Conservation (phyloP, 2,329 filamentous ascomycete species). For the Aspergillus felis region DNA sequence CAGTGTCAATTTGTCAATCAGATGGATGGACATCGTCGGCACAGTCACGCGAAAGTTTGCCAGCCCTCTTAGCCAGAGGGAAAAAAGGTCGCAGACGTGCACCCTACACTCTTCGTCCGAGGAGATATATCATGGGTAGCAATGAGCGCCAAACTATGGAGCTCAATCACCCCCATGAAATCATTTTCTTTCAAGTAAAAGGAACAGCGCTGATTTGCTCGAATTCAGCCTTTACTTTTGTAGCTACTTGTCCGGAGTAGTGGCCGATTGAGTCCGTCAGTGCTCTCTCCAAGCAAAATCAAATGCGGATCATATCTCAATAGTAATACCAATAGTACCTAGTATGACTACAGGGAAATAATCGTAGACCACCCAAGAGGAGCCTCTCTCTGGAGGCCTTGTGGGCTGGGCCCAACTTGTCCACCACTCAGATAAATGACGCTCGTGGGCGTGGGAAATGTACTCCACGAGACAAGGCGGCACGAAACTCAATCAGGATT, state of each 20-base stretch:
- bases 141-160: not conserved
- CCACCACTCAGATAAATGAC: slow-evolving; percentile 18
- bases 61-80: not conserved
- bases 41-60: slow-evolving; percentile 2
- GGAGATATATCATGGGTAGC: not conserved
- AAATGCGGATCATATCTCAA: not conserved
- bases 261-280: not conserved
- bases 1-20: slow-evolving; percentile 7
- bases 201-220: not conserved
- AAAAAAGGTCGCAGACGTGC: slow-evolving; percentile 6
- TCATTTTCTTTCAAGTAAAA: not conserved
- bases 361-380: not conserved
- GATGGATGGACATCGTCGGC: slow-evolving; percentile 6
- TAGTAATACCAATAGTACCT: not conserved
- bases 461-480: slow-evolving; percentile 14
- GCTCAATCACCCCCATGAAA: slow-evolving; percentile 1
- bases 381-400: not conserved
- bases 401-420: not conserved
- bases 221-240: not conserved
- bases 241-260: not conserved
- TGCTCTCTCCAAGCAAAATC: not conserved
- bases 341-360: not conserved
- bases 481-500: slow-evolving; percentile 18
- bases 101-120: not conserved
- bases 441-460: slow-evolving; percentile 9